phyloP scores from a whole-genome alignment of 1,284 basidiomycete genomes.

The Erythrobasidium hasegawianum region DNA sequence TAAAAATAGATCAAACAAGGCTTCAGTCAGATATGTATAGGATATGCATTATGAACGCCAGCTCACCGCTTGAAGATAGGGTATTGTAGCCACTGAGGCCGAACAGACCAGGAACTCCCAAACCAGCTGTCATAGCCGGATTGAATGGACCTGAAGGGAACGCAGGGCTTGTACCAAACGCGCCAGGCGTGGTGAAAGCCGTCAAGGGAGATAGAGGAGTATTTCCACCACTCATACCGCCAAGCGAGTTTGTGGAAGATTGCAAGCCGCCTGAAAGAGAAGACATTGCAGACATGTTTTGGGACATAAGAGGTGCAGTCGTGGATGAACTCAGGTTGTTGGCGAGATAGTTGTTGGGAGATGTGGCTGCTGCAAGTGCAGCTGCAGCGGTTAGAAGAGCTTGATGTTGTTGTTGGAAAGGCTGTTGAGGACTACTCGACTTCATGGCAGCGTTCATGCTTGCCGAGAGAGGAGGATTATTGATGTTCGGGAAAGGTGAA shows the following conservation, averaged over 20 bases:
- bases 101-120: neutral
- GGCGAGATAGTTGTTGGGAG: conserved; percentile 1
- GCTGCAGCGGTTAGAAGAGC: conserved; percentile 24
- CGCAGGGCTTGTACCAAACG: neutral
- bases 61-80: neutral
- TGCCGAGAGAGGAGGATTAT: neutral
- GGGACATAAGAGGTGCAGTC: conserved; percentile 29
- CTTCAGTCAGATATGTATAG: neutral
- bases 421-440: conserved; percentile 8
- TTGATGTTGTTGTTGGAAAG: conserved; percentile 30
- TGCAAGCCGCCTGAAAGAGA: conserved; percentile 36
- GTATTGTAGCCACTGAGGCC: neutral
- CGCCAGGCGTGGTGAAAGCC: neutral
- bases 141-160: neutral
- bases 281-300: conserved; percentile 37
- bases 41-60: neutral
- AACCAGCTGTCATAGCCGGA: neutral
- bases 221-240: no score
- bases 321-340: conserved; percentile 20
- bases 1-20: neutral
- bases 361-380: conserved; percentile 22
- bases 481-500: conserved; percentile 10
- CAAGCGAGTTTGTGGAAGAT: conserved; percentile 1
- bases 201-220: no score
- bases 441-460: neutral